A percentile compares a stretch with the other conserved stretches of the same genome.
phyloP scores from a whole-genome alignment of 2,329 filamentous ascomycete genomes.

The Helotiales sp. region DNA sequence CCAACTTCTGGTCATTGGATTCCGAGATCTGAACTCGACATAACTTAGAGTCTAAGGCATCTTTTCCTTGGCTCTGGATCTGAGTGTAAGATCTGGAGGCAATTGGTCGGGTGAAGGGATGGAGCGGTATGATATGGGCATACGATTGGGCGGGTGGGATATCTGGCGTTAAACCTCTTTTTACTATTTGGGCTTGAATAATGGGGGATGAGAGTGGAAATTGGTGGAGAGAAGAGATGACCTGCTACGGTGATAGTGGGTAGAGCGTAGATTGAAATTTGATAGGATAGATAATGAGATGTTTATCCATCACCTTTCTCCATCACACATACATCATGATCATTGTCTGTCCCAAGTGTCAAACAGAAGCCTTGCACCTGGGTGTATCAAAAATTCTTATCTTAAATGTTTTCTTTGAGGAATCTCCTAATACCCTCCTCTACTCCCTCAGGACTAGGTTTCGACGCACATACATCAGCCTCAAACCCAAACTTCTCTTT shows the following conservation, averaged over 20 bases:
- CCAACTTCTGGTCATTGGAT: too few relatives aligned
- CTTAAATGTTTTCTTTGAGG: background rate
- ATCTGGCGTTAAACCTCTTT: background rate
- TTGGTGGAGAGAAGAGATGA: background rate
- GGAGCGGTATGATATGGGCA: background rate
- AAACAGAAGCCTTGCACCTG: too few relatives aligned
- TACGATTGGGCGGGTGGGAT: background rate
- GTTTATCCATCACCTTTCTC: too few relatives aligned
- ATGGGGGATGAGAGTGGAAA: background rate
- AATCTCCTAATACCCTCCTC: constrained; percentile 58
- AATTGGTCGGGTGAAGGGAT: too few relatives aligned
- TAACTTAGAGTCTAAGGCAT: too few relatives aligned
- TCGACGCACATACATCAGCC: constrained; percentile 78
- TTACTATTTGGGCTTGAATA: background rate
- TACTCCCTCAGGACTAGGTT: constrained; percentile 80
- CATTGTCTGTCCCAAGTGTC: too few relatives aligned
- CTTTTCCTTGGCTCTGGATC: background rate
- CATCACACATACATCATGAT: too few relatives aligned
- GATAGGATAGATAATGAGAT: too few relatives aligned
- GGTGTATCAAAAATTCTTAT: background rate
- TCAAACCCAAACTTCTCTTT: constrained; percentile 62
- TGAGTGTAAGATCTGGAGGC: too few relatives aligned
- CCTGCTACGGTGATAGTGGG: background rate
- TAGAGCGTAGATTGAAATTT: background rate
- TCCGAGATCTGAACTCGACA: too few relatives aligned